Evolutionary conservation across 208 protist species (phyloP), one percentile per base, ranked within the genome.

Genomic region (Balamuthia mandrillaris): DNA sequence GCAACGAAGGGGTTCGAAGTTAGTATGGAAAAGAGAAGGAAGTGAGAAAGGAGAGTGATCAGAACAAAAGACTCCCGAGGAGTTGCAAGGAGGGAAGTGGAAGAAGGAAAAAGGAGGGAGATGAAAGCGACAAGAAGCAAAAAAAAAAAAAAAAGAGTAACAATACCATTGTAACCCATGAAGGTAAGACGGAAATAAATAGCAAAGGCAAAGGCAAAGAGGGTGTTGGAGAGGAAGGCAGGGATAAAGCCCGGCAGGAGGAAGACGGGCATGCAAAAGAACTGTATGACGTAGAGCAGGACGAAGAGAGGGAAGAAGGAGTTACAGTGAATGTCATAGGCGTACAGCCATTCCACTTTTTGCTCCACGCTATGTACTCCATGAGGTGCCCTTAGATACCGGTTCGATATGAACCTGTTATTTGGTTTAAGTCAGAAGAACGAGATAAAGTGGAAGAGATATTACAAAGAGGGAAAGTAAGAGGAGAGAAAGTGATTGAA

Each of bases 251-350:
- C 75, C 21, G 47, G n/a, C 6, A 16, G n/a, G 49, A 91, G 74
- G 31, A 92, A 41, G 60, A 89, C 56, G 5, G 87, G 89, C 18
- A 88, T 61, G 49, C 88, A 68, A 60, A 90, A 91, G 74, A 86
- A 92, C 79, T 92, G 89, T 10, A 90, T 16, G 33, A 88, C 87
- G 63, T 90, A 88, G 27, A 91, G 70, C n/a, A 90, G 10, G 42
- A 92, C n/a, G 81, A 90, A 90, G n/a, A 91, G 78, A 1, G 89
- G 87, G 81, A 98, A 97, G 88, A 97, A 98, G 45, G 93, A 93
- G 89, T 99, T 98, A 91, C 96, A 99, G 87, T 99, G 97, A 63
- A 99, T 91, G 81, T 99, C 97, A 89, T 98, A 98, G 0, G 95
- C 91, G 82, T 98, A 98, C 3, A 90, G 90, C 96, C 96, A 98